phyloP scores from a whole-genome alignment of 345 rosid species.

The Citrus maxima region DNA sequence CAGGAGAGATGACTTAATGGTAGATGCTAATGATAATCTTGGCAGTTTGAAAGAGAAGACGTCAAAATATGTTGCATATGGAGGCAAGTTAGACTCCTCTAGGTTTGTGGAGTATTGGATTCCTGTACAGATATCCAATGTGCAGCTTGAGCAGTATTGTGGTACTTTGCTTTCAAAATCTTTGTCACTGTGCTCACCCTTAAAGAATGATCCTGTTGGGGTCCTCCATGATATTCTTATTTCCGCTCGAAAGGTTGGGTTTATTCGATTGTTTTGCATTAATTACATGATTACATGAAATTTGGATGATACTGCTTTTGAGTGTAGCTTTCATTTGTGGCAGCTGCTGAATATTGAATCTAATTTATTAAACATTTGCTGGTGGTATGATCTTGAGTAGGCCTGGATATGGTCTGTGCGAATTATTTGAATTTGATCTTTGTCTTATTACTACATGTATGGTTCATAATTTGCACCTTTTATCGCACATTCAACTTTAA shows the following conservation, averaged over 20 bases:
- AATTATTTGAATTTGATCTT: not conserved
- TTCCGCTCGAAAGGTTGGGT: constrained; percentile 65
- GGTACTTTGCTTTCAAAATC: constrained; percentile 54
- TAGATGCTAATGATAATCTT: constrained; percentile 24
- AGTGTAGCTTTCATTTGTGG: not conserved
- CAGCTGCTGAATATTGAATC: not conserved
- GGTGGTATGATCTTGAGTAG: not conserved
- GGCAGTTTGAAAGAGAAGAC: constrained; percentile 37
- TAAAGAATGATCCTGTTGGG: constrained; percentile 57
- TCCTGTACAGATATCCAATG: constrained; percentile 70
- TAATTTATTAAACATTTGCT: constrained; percentile 1
- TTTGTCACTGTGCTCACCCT: constrained; percentile 51
- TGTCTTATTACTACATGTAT: not conserved
- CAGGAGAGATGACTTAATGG: constrained; percentile 7
- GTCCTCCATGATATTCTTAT: constrained; percentile 52
- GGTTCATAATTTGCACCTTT: not conserved
- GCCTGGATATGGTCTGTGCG: not conserved
- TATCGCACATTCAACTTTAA: not conserved
- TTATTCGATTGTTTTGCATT: constrained; percentile 4
- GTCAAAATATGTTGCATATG: constrained; percentile 32
- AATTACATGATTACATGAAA: constrained; percentile 2
- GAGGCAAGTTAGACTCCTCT: constrained; percentile 42
- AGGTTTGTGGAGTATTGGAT: constrained; percentile 85
- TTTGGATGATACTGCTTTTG: not conserved
- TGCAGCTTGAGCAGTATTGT: constrained; percentile 96